Evolutionary conservation across 768 basidiomycete genomes (phyloP), one percentile per base, ranked within the genome.

Genomic region (Pulveroboletus sp.): DNA sequence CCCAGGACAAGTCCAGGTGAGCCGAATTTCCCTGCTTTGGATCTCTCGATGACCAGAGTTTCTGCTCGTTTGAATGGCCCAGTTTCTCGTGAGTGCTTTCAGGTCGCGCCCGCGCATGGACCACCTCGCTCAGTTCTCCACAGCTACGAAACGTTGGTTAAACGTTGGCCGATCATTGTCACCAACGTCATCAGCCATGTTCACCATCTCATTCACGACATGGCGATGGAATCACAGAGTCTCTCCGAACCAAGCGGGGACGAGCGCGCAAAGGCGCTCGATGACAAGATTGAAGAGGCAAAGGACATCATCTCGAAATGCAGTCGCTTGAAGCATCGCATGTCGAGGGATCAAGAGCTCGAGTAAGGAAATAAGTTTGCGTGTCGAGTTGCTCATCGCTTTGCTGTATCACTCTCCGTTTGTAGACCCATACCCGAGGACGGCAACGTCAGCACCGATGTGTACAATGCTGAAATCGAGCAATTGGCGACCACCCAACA

Each of bases 121-220:
- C 6, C 6, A 29, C 30, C 12, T 17, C 16, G 38, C 49, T 49
- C 49, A 63, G 8, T 26, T 19, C 17, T 36, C 16, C 42, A 35
- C 56, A 89, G 89, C 50, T 90, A 86, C 56, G 83, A 86, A 50
- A 92, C 89, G 1, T 85, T 93, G 14, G 65, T 84, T 43, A 84
- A 76, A 63, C 75, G 89, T 47, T 92, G 91, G 85, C 88, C 88
- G 5, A 76, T 87, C 40, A 95, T 97, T 60, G 76, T 94, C 47
- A 91, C 93, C 2, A 74, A 69, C 16, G 73, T 92, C 39, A 84
- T 95, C 54, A 88, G 93, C 65, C 79, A 82, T 37, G 63, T 97
- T 36, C 79, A 88, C 57, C 78, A 80, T 36, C 63, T 78, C 49
- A 86, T 86, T 52, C 88, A 92, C 62, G 71, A 76, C 14, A 66